phyloP scores from a whole-genome alignment of 805 yeast species.

The Wickerhamomyces silvicola region DNA sequence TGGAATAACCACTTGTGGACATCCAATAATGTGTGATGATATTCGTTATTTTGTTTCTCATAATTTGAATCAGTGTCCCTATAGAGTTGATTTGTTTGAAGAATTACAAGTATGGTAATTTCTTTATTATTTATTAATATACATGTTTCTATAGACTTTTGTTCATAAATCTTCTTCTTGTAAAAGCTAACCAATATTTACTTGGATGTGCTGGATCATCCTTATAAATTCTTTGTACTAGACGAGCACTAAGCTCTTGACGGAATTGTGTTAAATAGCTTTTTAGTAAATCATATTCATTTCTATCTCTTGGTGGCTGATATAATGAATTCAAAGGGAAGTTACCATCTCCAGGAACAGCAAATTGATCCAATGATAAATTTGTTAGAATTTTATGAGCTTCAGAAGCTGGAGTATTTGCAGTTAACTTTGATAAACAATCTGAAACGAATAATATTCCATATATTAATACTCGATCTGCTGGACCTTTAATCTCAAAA shows the following conservation, averaged over 20 bases:
- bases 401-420: conserved; percentile 44
- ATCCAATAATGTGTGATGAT: conserved; percentile 53
- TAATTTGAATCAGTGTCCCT: conserved; percentile 33
- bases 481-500: conserved; percentile 93
- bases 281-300: conserved; percentile 74
- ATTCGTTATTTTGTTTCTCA: conserved; percentile 40
- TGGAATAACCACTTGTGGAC: conserved; percentile 60
- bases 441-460: conserved; percentile 88
- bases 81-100: conserved; percentile 66
- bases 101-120: conserved; percentile 67
- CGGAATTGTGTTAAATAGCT: conserved; percentile 86
- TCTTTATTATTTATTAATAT: conserved; percentile 1
- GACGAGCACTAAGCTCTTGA: conserved; percentile 83
- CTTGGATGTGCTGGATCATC: conserved; percentile 61
- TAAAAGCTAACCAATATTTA: conserved; percentile 93
- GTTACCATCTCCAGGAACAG: conserved; percentile 92
- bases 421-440: conserved; percentile 60
- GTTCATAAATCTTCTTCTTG: conserved; percentile 94
- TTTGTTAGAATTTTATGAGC: conserved; percentile 70
- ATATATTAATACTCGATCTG: conserved; percentile 88
- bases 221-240: conserved; percentile 65
- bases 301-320: conserved; percentile 68
- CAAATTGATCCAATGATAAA: conserved; percentile 78
- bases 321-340: conserved; percentile 81
- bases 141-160: conserved; percentile 49